These are phyloP conservation scores for Aspergillus sojae DNA, from an alignment of 2,329 filamentous ascomycete genomes.

Conservation along the genomic window DNA sequence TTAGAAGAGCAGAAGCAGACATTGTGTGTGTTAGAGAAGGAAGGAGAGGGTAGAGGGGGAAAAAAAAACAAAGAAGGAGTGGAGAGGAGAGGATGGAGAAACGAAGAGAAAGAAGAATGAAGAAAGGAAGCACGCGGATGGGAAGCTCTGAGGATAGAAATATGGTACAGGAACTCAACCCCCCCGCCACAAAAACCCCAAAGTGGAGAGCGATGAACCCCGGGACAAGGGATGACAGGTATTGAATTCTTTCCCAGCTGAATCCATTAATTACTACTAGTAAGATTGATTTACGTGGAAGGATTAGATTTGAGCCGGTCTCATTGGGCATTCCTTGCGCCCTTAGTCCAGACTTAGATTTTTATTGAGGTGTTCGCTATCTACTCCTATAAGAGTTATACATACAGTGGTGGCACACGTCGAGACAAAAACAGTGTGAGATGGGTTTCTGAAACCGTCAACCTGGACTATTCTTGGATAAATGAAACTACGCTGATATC, in stretches of 20 bases:
- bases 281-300: neutral
- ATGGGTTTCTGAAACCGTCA: neutral
- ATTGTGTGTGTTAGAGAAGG: conserved; percentile 31
- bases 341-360: neutral
- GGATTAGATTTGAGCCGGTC: neutral
- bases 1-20: conserved; percentile 72
- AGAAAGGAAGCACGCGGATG: conserved; percentile 11
- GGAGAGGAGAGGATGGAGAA: neutral
- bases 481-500: neutral
- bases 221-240: conserved; percentile 8
- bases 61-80: conserved; percentile 7
- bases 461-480: neutral
- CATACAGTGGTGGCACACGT: neutral
- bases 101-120: conserved; percentile 12
- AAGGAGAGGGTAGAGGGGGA: conserved; percentile 7
- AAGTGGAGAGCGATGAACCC: conserved; percentile 8
- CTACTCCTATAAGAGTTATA: neutral
- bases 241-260: neutral
- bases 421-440: neutral
- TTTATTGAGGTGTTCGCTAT: too few species aligned
- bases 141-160: conserved; percentile 18
- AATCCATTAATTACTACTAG: conserved; percentile 3
- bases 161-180: conserved; percentile 9
- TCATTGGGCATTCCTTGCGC: neutral
- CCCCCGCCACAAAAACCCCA: conserved; percentile 13